A percentile compares a stretch with the other conserved stretches of the same genome.
Evolutionary conservation across 768 basidiomycete genomes (phyloP).

Genomic region (Collybia sordida): DNA sequence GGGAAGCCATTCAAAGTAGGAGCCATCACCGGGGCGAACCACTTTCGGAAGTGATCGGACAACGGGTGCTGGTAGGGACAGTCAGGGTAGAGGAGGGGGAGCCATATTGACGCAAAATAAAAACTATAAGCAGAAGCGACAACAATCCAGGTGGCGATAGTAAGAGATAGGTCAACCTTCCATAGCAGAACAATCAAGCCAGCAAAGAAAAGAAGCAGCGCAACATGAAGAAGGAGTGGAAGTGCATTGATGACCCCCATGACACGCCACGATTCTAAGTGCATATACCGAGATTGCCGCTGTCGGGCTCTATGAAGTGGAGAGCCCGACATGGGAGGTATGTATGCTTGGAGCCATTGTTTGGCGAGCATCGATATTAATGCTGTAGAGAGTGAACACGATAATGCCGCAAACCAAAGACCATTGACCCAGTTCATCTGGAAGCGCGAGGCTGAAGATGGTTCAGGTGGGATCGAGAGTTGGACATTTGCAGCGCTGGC

Average conservation of each 20-base stretch:
- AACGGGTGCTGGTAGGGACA: constrained; percentile 43
- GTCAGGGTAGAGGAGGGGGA: constrained; percentile 37
- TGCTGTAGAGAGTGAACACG: constrained; percentile 40
- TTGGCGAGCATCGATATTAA: constrained; percentile 46
- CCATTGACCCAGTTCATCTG: constrained; percentile 42
- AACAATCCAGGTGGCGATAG: constrained; percentile 31
- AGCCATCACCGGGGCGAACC: not conserved
- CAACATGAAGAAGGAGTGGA: constrained; percentile 38
- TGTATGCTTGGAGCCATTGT: constrained; percentile 41
- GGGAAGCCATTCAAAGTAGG: no score
- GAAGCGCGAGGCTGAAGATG: constrained; percentile 9
- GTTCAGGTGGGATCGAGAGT: not conserved
- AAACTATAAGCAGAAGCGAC: constrained; percentile 34
- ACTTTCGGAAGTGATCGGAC: constrained; percentile 31
- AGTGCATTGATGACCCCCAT: constrained; percentile 36
- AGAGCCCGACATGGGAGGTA: constrained; percentile 32
- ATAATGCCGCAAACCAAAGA: constrained; percentile 43
- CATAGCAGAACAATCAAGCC: constrained; percentile 41
- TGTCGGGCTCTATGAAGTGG: constrained; percentile 34
- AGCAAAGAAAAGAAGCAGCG: constrained; percentile 41
- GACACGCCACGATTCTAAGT: constrained; percentile 38
- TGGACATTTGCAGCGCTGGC: constrained; percentile 13
- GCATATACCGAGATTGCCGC: constrained; percentile 35
- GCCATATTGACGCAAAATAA: constrained; percentile 36
- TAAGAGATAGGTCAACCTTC: constrained; percentile 32